Conservation (phyloP, 2,329 filamentous ascomycete genomes). For the Didymella arachidicola region DNA sequence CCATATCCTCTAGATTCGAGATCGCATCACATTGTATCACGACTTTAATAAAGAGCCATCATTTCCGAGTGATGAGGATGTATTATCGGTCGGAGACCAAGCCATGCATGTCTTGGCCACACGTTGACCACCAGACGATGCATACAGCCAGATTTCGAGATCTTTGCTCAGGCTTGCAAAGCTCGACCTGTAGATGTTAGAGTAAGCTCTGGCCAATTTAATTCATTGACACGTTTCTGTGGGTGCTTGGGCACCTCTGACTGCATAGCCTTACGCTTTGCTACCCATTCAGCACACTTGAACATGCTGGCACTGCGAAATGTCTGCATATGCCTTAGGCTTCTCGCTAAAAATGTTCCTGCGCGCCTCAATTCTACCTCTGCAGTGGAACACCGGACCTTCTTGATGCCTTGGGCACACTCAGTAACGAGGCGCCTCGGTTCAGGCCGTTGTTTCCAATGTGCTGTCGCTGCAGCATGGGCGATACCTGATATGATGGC, state of each 20-base stretch:
- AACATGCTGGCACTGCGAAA: not conserved
- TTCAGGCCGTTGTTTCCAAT: conserved; percentile 30
- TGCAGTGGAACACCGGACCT: conserved; percentile 26
- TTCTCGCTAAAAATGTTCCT: not conserved
- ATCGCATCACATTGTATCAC: not conserved
- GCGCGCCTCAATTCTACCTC: not conserved
- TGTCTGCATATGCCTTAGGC: not conserved
- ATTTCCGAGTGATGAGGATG: not conserved
- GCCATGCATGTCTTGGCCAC: not conserved
- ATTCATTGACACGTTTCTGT: not conserved
- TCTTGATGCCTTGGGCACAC: conserved; percentile 41
- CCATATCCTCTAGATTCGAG: not conserved
- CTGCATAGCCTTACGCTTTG: not conserved
- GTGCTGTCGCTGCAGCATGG: conserved; percentile 44
- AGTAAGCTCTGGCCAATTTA: not conserved
- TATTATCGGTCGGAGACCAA: not conserved
- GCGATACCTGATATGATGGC: conserved; percentile 41
- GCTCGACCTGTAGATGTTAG: not conserved
- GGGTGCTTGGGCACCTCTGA: not conserved
- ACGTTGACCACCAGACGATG: not conserved
- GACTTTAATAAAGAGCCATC: not conserved
- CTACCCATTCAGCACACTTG: not conserved
- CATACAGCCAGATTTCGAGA: not conserved
- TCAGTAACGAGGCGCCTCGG: conserved; percentile 39
- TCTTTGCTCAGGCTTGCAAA: not conserved